These are phyloP conservation scores for Xylaria sp. DNA, from an alignment of 2,329 filamentous ascomycete species.

Conservation along the genomic window DNA sequence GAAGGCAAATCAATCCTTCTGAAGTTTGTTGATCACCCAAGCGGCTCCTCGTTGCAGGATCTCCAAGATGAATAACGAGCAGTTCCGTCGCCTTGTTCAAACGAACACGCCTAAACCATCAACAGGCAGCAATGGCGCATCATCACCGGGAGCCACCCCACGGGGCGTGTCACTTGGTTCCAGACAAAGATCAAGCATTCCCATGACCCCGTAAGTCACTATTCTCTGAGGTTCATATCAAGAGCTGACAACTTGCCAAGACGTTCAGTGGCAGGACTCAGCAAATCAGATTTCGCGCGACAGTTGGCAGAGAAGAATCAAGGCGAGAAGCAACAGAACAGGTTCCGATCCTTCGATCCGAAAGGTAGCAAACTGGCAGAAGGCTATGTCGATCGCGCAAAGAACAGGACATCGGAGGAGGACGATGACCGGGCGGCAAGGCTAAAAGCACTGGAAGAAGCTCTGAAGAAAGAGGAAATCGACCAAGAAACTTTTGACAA, in stretches of 20 bases:
- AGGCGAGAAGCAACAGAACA: constrained; percentile 62
- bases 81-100: constrained; percentile 82
- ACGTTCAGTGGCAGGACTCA: constrained; percentile 62
- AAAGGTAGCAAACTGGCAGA: constrained; percentile 79
- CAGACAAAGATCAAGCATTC: constrained; percentile 77
- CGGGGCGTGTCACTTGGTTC: constrained; percentile 67
- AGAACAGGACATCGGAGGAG: constrained; percentile 58
- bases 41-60: background rate
- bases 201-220: constrained; percentile 83
- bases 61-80: constrained; percentile 83
- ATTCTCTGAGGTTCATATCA: background rate
- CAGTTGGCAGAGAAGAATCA: constrained; percentile 78
- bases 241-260: constrained; percentile 45
- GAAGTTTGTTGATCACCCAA: background rate
- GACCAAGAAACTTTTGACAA: constrained; percentile 78
- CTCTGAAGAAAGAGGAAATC: constrained; percentile 82
- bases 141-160: constrained; percentile 36
- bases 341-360: constrained; percentile 76
- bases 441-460: constrained; percentile 78
- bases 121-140: constrained; percentile 49
- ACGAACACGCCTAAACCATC: constrained; percentile 47
- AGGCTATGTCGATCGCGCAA: constrained; percentile 84
- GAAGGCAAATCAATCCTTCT: background rate
- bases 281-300: constrained; percentile 73
- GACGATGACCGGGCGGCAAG: constrained; percentile 62